Conservation (phyloP, 371 early-diverging fungal genomes). For the Umbelopsis sp. region DNA sequence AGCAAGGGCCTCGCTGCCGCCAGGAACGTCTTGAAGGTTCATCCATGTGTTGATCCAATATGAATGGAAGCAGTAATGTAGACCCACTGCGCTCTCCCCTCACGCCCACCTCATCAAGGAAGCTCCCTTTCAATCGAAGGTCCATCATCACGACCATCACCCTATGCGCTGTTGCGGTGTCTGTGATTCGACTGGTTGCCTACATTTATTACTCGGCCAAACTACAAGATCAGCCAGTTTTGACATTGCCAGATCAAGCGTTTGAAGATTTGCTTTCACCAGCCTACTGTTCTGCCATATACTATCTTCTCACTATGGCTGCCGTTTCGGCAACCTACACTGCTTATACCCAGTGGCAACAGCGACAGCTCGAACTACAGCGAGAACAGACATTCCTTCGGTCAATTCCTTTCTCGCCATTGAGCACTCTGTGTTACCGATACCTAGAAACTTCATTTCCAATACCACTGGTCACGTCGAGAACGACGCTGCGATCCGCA, state of each 20-base stretch:
- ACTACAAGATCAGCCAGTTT: neutral
- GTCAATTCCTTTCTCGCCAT: neutral
- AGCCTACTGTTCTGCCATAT: neutral
- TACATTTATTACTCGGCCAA: conserved; percentile 15
- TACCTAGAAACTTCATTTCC: neutral
- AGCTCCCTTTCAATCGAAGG: neutral
- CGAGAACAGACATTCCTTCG: neutral
- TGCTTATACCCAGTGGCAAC: neutral
- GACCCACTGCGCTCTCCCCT: neutral
- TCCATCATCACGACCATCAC: neutral
- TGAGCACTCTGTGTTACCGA: neutral
- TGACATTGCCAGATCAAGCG: neutral
- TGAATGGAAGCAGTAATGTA: neutral
- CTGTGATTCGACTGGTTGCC: conserved; percentile 8
- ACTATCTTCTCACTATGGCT: neutral
- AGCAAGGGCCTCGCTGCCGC: too few relatives aligned
- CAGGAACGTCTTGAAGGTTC: too few relatives aligned
- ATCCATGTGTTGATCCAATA: neutral
- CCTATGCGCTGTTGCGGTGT: neutral
- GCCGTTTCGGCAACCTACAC: neutral
- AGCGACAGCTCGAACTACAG: neutral
- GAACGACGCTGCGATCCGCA: neutral
- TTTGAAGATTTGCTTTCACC: neutral
- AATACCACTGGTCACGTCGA: neutral
- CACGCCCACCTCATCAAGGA: neutral